Percentiles rank a stretch among this genome's conserved stretches.
Conservation (phyloP, 2,329 filamentous ascomycete species). For the Epicoccum nigrum region DNA sequence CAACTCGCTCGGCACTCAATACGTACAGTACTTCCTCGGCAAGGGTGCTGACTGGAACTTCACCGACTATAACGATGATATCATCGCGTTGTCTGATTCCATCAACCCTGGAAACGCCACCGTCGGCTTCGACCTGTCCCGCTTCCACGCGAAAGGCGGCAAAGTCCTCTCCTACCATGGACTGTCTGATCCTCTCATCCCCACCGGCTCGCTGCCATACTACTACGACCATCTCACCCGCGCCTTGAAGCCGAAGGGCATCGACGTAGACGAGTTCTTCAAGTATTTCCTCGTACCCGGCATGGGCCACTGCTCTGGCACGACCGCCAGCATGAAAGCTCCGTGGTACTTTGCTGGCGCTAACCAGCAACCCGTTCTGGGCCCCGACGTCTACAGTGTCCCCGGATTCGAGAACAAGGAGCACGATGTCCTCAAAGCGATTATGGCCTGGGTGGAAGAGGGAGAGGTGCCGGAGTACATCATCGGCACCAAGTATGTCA, state of each 20-base stretch:
- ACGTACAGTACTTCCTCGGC: slow-evolving; percentile 52
- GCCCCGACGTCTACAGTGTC: slow-evolving; percentile 27
- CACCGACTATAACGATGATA: slow-evolving; percentile 48
- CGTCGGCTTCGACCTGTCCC: slow-evolving; percentile 56
- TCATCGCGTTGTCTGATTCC: slow-evolving; percentile 48
- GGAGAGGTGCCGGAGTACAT: slow-evolving; percentile 48
- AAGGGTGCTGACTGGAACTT: slow-evolving; percentile 49
- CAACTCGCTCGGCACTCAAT: slow-evolving; percentile 47
- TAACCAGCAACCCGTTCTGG: slow-evolving; percentile 16
- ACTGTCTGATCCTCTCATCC: slow-evolving; percentile 55
- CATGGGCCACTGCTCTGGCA: slow-evolving; percentile 52
- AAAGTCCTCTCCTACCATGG: slow-evolving; percentile 54
- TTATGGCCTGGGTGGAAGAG: slow-evolving; percentile 55
- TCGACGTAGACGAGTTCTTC: slow-evolving; percentile 50
- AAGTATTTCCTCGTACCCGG: slow-evolving; percentile 54
- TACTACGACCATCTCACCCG: slow-evolving; percentile 57
- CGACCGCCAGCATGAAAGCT: slow-evolving; percentile 43
- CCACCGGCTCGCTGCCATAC: slow-evolving; percentile 58
- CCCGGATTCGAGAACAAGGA: slow-evolving; percentile 44
- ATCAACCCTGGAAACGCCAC: slow-evolving; percentile 57
- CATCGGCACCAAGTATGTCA: slow-evolving; percentile 37
- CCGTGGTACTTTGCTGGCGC: slow-evolving; percentile 55
- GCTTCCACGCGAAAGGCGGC: slow-evolving; percentile 52
- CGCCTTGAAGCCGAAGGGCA: slow-evolving; percentile 42
- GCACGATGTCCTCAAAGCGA: slow-evolving; percentile 54